These are phyloP conservation scores for Colletotrichum lupini DNA, from an alignment of 2,329 filamentous ascomycete genomes.

Conservation along the genomic window DNA sequence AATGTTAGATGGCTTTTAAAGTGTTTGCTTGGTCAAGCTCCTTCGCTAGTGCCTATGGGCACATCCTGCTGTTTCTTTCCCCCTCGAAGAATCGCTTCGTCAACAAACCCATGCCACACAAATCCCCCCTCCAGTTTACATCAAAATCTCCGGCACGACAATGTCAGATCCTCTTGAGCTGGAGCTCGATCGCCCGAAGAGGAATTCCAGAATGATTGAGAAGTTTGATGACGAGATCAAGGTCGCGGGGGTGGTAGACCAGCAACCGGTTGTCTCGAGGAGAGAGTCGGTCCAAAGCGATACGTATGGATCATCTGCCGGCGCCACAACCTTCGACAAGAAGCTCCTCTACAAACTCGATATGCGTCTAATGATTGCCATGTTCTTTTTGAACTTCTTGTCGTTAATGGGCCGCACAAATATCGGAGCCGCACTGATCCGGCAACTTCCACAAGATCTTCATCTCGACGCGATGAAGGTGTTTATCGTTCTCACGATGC, in stretches of 20 bases:
- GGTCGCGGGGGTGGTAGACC: background rate
- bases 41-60: background rate
- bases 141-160: background rate
- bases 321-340: constrained; percentile 7
- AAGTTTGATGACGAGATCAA: background rate
- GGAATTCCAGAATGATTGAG: constrained; percentile 4
- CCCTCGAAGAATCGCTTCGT: background rate
- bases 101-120: background rate
- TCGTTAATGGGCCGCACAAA: constrained; percentile 42
- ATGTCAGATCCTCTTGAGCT: background rate
- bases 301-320: background rate
- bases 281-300: constrained; percentile 4
- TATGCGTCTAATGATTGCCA: constrained; percentile 38
- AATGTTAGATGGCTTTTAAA: background rate
- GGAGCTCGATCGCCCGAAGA: background rate
- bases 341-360: constrained; percentile 45
- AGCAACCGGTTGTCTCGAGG: background rate
- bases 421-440: constrained; percentile 40
- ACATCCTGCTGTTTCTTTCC: background rate
- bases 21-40: background rate
- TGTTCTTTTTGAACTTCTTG: constrained; percentile 43
- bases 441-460: constrained; percentile 40
- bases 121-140: too few species aligned
- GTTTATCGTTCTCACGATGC: constrained; percentile 38
- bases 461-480: constrained; percentile 38